A percentile compares a stretch with the other conserved stretches of the same genome.
Conservation (phyloP, 2,329 filamentous ascomycete genomes). For the Penicillium sp. region DNA sequence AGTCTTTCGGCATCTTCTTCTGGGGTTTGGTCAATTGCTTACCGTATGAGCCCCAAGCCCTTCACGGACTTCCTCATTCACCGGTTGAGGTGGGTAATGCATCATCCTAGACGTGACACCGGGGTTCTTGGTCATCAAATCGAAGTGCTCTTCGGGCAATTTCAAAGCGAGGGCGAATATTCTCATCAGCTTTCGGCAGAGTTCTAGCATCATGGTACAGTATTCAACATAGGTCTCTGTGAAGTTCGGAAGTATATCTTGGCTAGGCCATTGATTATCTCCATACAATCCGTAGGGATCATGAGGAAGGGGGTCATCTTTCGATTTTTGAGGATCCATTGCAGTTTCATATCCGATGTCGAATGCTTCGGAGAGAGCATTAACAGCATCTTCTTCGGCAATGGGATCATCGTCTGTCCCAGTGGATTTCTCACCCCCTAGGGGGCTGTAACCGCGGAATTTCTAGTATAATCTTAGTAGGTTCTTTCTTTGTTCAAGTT, state of each 20-base stretch:
- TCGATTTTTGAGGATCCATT: conserved; percentile 17
- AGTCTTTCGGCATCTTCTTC: background rate
- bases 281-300: conserved; percentile 25
- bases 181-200: conserved; percentile 31
- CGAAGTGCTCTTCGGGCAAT: conserved; percentile 40
- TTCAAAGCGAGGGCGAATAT: conserved; percentile 44
- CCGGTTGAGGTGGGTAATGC: conserved; percentile 43
- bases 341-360: conserved; percentile 30
- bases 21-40: background rate
- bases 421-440: conserved; percentile 22
- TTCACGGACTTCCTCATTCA: conserved; percentile 34
- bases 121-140: conserved; percentile 33
- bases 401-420: conserved; percentile 18
- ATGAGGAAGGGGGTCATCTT: conserved; percentile 11
- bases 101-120: conserved; percentile 44
- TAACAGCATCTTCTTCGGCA: conserved; percentile 9
- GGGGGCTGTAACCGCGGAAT: conserved; percentile 30
- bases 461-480: conserved; percentile 12
- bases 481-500: no score
- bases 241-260: conserved; percentile 20
- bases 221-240: conserved; percentile 20
- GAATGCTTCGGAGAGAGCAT: conserved; percentile 27
- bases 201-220: conserved; percentile 16
- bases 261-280: conserved; percentile 26
- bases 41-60: conserved; percentile 46